A percentile compares a stretch with the other conserved stretches of the same genome.
phyloP scores from a whole-genome alignment of 805 yeast species.

The Candida lessepsii region DNA sequence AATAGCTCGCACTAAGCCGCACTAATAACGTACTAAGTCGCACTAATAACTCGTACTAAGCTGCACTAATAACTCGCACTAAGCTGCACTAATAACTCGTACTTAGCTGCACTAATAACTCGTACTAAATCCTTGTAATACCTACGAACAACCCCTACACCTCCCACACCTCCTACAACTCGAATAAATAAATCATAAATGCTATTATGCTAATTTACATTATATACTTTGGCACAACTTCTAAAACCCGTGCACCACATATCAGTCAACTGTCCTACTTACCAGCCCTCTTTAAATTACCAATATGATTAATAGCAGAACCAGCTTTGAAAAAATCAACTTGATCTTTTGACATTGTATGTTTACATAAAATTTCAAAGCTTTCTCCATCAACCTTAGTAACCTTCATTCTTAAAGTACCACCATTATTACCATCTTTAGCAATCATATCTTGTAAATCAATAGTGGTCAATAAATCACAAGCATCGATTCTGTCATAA shows the following conservation, averaged over 20 bases:
- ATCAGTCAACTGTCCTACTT: too few relatives aligned
- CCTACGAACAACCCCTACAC: too few relatives aligned
- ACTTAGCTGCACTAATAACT: too few relatives aligned
- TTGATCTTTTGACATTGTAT: constrained; percentile 97
- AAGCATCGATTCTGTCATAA: constrained; percentile 75
- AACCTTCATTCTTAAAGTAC: constrained; percentile 66
- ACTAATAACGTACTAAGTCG: too few relatives aligned
- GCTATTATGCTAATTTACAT: constrained; percentile 5
- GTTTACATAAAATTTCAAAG: constrained; percentile 74
- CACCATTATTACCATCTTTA: constrained; percentile 87
- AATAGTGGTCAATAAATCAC: constrained; percentile 75
- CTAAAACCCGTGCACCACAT: too few relatives aligned
- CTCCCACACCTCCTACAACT: neutral
- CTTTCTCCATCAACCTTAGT: constrained; percentile 71
- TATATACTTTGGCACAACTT: too few relatives aligned
- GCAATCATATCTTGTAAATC: constrained; percentile 74
- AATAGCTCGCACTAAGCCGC: too few relatives aligned
- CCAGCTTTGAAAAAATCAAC: constrained; percentile 96
- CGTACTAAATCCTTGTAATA: too few relatives aligned
- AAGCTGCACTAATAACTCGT: too few relatives aligned
- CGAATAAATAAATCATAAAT: too few relatives aligned
- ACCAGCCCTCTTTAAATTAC: constrained; percentile 41
- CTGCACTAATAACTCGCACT: too few relatives aligned
- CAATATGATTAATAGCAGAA: constrained; percentile 91
- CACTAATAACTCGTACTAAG: too few relatives aligned